Conservation (phyloP, 2,329 filamentous ascomycete species). For the Pseudogymnoascus sp. region DNA sequence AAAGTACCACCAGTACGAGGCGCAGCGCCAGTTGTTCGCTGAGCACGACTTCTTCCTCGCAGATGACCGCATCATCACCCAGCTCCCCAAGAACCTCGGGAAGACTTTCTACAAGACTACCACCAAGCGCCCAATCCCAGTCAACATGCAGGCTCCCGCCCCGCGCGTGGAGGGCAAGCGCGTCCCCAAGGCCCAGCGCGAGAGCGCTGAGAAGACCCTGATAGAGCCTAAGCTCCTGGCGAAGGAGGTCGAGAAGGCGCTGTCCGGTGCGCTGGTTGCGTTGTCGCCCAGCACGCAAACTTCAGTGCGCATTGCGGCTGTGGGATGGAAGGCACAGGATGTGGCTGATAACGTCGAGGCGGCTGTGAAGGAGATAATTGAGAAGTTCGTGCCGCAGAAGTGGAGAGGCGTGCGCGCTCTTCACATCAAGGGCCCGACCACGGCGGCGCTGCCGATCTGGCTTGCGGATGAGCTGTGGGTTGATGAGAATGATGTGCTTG, state of each 20-base stretch:
- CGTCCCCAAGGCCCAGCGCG: conserved; percentile 46
- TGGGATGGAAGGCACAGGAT: conserved; percentile 65
- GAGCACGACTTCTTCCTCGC: conserved; percentile 93
- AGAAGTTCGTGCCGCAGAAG: conserved; percentile 74
- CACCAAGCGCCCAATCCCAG: conserved; percentile 76
- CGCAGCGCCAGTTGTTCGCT: conserved; percentile 67
- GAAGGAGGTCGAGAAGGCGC: conserved; percentile 69
- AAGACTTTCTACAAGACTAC: conserved; percentile 88
- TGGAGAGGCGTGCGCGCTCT: conserved; percentile 80
- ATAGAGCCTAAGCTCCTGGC: conserved; percentile 48
- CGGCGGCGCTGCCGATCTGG: conserved; percentile 88
- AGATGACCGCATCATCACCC: conserved; percentile 73
- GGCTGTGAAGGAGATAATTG: conserved; percentile 59
- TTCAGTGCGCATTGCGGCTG: conserved; percentile 68
- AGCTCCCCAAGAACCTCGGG: conserved; percentile 68
- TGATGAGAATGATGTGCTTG: conserved; percentile 64
- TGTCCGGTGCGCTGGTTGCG: conserved; percentile 70
- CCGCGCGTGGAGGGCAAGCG: conserved; percentile 52
- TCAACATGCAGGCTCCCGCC: conserved; percentile 56
- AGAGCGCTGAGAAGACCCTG: conserved; percentile 32
- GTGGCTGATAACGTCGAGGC: conserved; percentile 72
- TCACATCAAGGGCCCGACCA: conserved; percentile 85
- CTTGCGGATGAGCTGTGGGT: conserved; percentile 86
- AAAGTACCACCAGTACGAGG: conserved; percentile 85
- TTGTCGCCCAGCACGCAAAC: conserved; percentile 72